These are phyloP conservation scores for Phytophthora colocasiae DNA, from an alignment of 352 stramenopile species.

Conservation along the genomic window DNA sequence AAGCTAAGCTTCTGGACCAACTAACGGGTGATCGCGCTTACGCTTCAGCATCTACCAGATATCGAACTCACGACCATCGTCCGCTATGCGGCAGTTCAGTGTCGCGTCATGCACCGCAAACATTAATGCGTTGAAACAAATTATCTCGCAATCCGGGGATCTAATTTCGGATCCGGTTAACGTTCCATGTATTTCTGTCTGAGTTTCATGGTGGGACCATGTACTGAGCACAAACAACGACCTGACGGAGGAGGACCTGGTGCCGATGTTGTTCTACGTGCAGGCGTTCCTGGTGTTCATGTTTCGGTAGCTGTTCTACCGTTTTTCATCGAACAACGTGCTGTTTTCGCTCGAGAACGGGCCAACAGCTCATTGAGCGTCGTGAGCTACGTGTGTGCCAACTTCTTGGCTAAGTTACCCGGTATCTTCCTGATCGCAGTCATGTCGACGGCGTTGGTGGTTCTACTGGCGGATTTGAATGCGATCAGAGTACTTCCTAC, in stretches of 20 bases:
- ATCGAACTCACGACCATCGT: constrained; percentile 30
- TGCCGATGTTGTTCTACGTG: constrained; percentile 85
- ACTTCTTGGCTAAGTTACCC: constrained; percentile 72
- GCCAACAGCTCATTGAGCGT: constrained; percentile 84
- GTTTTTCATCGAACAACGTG: constrained; percentile 88
- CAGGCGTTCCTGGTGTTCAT: constrained; percentile 91
- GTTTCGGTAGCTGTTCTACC: constrained; percentile 87
- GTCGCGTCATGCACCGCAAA: constrained; percentile 60
- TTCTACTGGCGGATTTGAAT: constrained; percentile 58
- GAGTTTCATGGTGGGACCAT: constrained; percentile 78
- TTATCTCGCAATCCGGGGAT: constrained; percentile 73
- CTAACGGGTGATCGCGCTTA: constrained; percentile 20
- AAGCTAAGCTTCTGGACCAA: constrained; percentile 31
- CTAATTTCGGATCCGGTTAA: constrained; percentile 74
- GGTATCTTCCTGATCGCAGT: constrained; percentile 74
- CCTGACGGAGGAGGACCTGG: constrained; percentile 47
- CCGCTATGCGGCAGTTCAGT: constrained; percentile 44
- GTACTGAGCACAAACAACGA: constrained; percentile 64
- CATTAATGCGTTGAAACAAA: too few relatives aligned
- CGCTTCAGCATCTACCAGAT: constrained; percentile 23
- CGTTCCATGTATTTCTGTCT: constrained; percentile 79
- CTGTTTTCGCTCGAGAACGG: constrained; percentile 60
- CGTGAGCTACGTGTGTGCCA: constrained; percentile 73
- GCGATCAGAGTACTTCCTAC: constrained; percentile 60
- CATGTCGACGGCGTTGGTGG: constrained; percentile 56